These are phyloP conservation scores for Misopates orontium DNA, from an alignment of 257 asterid species.

Conservation along the genomic window DNA sequence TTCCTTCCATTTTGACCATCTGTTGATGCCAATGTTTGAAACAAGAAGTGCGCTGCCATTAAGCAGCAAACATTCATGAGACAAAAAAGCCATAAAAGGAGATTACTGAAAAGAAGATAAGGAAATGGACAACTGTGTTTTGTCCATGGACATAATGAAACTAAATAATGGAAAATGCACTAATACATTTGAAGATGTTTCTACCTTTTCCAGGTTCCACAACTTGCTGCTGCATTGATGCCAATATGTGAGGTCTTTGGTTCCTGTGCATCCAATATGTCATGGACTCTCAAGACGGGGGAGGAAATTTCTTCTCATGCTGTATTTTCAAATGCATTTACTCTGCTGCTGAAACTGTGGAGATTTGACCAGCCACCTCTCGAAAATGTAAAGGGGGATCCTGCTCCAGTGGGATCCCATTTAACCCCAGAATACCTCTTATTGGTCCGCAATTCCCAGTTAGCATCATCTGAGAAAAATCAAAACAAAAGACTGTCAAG, in stretches of 20 bases:
- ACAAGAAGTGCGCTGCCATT: constrained; percentile 2
- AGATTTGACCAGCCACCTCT: constrained; percentile 90
- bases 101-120: not conserved
- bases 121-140: not conserved
- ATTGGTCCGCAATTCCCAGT: constrained; percentile 69
- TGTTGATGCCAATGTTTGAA: not conserved
- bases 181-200: constrained; percentile 21
- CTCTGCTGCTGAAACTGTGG: constrained; percentile 89
- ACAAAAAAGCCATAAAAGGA: not conserved
- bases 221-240: constrained; percentile 95
- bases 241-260: constrained; percentile 96
- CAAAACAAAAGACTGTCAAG: constrained; percentile 53
- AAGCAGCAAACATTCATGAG: constrained; percentile 6
- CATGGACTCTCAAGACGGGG: constrained; percentile 77
- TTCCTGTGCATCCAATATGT: constrained; percentile 75
- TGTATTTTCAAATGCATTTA: constrained; percentile 90
- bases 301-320: constrained; percentile 78
- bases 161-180: not conserved
- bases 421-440: constrained; percentile 86
- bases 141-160: not conserved
- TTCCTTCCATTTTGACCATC: too few relatives aligned
- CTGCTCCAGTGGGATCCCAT: constrained; percentile 67
- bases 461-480: constrained; percentile 51
- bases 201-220: constrained; percentile 73
- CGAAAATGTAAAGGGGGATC: constrained; percentile 69